Conservation (phyloP, 257 asterid genomes). For the Rubia yunnanensis region DNA sequence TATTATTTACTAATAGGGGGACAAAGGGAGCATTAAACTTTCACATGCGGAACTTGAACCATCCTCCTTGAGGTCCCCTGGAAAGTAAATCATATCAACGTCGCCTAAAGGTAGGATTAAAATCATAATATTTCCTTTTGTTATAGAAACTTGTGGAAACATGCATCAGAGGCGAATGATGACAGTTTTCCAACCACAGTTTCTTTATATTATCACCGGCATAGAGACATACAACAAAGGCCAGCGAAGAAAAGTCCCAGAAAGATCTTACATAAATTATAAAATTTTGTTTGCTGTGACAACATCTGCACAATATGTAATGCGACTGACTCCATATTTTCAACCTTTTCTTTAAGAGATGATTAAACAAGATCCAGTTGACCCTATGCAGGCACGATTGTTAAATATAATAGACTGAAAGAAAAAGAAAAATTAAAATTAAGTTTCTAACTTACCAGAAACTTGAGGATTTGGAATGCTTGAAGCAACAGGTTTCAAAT, state of each 20-base stretch:
- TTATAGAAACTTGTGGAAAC: not conserved
- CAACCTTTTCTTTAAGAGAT: not conserved
- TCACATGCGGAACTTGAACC: not conserved
- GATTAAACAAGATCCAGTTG: not conserved
- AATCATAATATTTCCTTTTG: not conserved
- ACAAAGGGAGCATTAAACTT: too few species aligned
- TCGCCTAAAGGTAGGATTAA: not conserved
- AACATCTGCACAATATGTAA: not conserved
- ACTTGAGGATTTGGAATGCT: constrained; percentile 45
- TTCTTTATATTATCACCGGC: not conserved
- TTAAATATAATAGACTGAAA: not conserved
- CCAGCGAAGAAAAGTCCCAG: not conserved
- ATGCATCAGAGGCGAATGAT: not conserved
- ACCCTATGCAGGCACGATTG: not conserved
- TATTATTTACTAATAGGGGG: too few species aligned
- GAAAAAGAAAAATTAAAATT: not conserved
- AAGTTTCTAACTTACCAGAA: constrained; percentile 51
- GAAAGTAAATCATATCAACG: not conserved
- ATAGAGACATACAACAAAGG: not conserved
- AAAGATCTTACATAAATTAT: not conserved
- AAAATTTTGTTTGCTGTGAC: not conserved
- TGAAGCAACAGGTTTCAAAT: constrained; percentile 71
- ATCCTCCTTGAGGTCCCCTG: not conserved
- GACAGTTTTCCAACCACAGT: not conserved
- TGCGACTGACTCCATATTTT: not conserved